These are phyloP conservation scores for Picea glauca DNA, from an alignment of 75 land plant species.

Conservation along the genomic window DNA sequence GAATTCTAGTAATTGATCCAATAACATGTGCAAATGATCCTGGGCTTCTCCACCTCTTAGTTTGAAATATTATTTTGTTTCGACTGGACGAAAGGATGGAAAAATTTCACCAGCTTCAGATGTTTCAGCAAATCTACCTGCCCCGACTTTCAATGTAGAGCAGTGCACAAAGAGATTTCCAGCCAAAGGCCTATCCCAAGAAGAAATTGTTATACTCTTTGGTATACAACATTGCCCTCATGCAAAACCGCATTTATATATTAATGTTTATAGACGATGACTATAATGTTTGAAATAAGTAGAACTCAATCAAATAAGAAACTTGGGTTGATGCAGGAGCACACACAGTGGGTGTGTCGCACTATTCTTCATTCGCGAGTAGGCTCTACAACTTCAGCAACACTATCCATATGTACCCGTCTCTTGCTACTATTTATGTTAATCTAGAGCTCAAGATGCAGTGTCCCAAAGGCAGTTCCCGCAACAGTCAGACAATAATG, in stretches of 20 bases:
- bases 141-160: too few relatives aligned
- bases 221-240: constrained; percentile 18
- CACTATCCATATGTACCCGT: constrained; percentile 17
- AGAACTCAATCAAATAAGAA: too few relatives aligned
- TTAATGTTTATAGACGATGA: too few relatives aligned
- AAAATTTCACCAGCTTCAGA: too few relatives aligned
- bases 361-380: constrained; percentile 31
- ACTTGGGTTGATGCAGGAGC: not conserved
- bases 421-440: constrained; percentile 27
- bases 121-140: too few relatives aligned
- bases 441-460: constrained; percentile 2
- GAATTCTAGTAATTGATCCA: too few relatives aligned
- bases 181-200: constrained; percentile 57
- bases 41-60: too few relatives aligned
- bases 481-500: not conserved
- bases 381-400: constrained; percentile 45
- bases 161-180: constrained; percentile 54
- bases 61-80: constrained; percentile 15
- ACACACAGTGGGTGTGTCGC: too few relatives aligned
- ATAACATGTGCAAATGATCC: too few relatives aligned
- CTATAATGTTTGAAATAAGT: too few relatives aligned
- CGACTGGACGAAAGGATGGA: constrained; percentile 24
- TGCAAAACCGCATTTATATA: too few relatives aligned
- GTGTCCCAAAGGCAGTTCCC: constrained; percentile 17
- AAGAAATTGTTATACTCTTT: constrained; percentile 73